Conservation (phyloP, 2,329 filamentous ascomycete genomes). For the Colletotrichum graminicola region DNA sequence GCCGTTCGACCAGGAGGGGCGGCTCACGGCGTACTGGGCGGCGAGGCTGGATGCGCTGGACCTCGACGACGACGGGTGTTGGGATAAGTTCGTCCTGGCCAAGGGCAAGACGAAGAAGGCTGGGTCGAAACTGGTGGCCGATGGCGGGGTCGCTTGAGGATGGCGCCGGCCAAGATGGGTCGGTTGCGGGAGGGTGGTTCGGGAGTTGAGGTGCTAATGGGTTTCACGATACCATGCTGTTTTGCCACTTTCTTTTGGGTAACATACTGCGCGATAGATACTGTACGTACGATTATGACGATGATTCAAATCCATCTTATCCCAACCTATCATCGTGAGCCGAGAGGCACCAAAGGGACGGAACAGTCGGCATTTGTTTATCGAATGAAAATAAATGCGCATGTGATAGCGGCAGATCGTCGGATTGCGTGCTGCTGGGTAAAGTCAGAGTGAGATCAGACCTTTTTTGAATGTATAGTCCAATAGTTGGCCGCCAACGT, state of each 20-base stretch:
- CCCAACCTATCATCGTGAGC: not conserved
- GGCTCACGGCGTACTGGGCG: conserved; percentile 45
- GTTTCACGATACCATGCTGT: not conserved
- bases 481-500: not conserved
- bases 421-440: conserved; percentile 4
- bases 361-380: not conserved
- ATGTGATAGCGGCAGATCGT: conserved; percentile 3
- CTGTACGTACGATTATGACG: not conserved
- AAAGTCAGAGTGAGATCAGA: conserved; percentile 1
- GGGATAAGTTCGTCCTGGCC: conserved; percentile 6
- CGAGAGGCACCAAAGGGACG: too few species aligned
- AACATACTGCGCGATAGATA: not conserved
- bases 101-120: conserved; percentile 6
- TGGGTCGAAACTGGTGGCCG: not conserved
- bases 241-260: not conserved
- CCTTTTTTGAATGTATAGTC: not conserved
- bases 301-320: not conserved
- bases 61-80: conserved; percentile 7
- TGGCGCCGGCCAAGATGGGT: not conserved
- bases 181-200: not conserved
- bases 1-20: conserved; percentile 48
- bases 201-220: not conserved
- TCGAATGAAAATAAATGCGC: not conserved
- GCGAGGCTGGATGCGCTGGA: conserved; percentile 4
- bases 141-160: not conserved